Evolutionary conservation across 768 basidiomycete genomes (phyloP), one percentile per base, ranked within the genome.

Genomic region (Calocera cornea): DNA sequence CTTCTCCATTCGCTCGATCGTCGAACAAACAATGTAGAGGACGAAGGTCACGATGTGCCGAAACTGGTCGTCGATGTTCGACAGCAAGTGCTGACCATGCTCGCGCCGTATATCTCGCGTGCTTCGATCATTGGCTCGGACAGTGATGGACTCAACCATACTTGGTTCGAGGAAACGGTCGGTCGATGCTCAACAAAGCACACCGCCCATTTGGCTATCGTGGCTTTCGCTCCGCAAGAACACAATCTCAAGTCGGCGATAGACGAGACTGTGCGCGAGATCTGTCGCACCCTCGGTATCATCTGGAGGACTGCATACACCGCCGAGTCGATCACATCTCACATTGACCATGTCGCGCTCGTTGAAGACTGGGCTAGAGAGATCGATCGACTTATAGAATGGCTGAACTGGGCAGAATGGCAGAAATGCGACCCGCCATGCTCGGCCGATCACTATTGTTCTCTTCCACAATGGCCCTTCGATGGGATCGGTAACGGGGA

Each of bases 341-440:
- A 24, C 19, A 7, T 19, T 47, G 8, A 68, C 2, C 12, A 65
- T 7, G 11, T 34, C 11, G 24, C 34, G 12, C 34, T 12, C 16
- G 29, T 68, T 11, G 49, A 3, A 12, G 22, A n/a, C 29, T 68
- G 68, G 68, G 38, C 27, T n/a, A 33, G 22, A 41, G 68, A 68
- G 34, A n/a, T 68, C n/a, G 64, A 22, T 16, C 22, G 34, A 29
- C 17, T 68, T 24, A 68, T 41, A 33, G 41, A 31, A 12, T 65
- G 68, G 68, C 68, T 68, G 24, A 64, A 64, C 12, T 68, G 68
- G 68, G 34, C 41, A 19, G 65, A 34, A 22, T 34, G 64, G 67
- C 22, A 47, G 34, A 41, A 19, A 40, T 65, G 34, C 41, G 29
- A 64, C 12, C 67, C 64, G 5, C 40, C 67, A 14, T 68, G 65